These are phyloP conservation scores for Dentipellis fragilis DNA, from an alignment of 768 basidiomycete species.

Conservation along the genomic window DNA sequence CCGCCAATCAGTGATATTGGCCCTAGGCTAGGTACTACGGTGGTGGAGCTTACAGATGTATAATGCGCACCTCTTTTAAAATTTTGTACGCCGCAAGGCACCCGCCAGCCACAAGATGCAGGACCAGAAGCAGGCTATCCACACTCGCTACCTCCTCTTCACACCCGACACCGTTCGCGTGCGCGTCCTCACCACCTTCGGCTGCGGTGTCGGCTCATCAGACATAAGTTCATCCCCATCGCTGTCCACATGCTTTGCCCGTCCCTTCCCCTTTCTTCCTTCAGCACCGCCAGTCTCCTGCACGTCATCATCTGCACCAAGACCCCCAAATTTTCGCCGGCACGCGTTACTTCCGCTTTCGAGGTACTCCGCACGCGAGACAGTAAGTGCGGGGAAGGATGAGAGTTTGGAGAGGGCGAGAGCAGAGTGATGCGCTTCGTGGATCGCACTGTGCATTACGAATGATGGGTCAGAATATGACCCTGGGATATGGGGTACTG, in stretches of 20 bases:
- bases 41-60: no score
- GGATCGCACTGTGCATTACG: constrained; percentile 40
- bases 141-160: constrained; percentile 10
- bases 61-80: no score
- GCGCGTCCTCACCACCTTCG: constrained; percentile 2
- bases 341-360: constrained; percentile 74
- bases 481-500: neutral
- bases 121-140: neutral
- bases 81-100: no score
- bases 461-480: constrained; percentile 3
- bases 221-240: constrained; percentile 3
- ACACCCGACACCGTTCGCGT: constrained; percentile 11
- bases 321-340: constrained; percentile 71
- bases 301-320: constrained; percentile 18
- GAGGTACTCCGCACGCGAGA: constrained; percentile 76
- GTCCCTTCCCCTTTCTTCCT: constrained; percentile 10
- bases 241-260: constrained; percentile 9
- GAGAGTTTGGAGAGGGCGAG: constrained; percentile 44
- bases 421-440: constrained; percentile 56
- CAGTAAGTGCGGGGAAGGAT: constrained; percentile 39
- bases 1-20: no score
- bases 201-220: constrained; percentile 1
- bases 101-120: no score
- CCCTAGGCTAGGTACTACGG: no score
- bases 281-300: constrained; percentile 4